Evolutionary conservation across 495 filamentous ascomycete genomes (phyloP).

Genomic region (Aspergillus steynii): DNA sequence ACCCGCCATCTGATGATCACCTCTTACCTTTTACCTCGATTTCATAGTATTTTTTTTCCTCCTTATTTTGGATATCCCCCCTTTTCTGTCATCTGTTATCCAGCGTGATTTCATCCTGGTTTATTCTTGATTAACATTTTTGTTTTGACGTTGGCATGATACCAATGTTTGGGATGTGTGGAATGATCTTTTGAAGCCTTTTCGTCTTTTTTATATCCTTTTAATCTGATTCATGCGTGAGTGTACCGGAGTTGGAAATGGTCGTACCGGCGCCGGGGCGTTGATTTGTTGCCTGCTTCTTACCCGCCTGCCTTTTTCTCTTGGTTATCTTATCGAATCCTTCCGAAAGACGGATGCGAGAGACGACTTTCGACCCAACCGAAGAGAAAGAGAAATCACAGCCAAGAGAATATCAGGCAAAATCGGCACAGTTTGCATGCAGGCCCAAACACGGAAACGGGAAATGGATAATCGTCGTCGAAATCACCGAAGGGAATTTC

Average conservation of each 20-base stretch:
- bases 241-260: slow-evolving; percentile 14
- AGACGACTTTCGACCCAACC: not conserved
- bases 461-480: not conserved
- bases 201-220: slow-evolving; percentile 9
- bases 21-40: slow-evolving; percentile 3
- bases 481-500: slow-evolving; percentile 7
- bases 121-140: slow-evolving; percentile 10
- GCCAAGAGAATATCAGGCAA: not conserved
- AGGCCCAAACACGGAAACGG: slow-evolving; percentile 7
- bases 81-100: slow-evolving; percentile 6
- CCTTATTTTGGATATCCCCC: slow-evolving; percentile 2
- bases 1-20: not conserved
- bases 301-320: slow-evolving; percentile 11
- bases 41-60: slow-evolving; percentile 8
- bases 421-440: not conserved
- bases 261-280: slow-evolving; percentile 7
- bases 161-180: slow-evolving; percentile 32
- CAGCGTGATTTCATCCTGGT: slow-evolving; percentile 19
- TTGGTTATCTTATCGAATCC: slow-evolving; percentile 2
- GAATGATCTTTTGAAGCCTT: slow-evolving; percentile 20
- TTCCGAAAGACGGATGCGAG: not conserved
- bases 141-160: slow-evolving; percentile 28
- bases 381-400: not conserved
- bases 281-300: slow-evolving; percentile 7
- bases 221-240: slow-evolving; percentile 5